Base-by-base conservation (phyloP, 2,329 filamentous ascomycete species). In the Xylaria sp. region DNA sequence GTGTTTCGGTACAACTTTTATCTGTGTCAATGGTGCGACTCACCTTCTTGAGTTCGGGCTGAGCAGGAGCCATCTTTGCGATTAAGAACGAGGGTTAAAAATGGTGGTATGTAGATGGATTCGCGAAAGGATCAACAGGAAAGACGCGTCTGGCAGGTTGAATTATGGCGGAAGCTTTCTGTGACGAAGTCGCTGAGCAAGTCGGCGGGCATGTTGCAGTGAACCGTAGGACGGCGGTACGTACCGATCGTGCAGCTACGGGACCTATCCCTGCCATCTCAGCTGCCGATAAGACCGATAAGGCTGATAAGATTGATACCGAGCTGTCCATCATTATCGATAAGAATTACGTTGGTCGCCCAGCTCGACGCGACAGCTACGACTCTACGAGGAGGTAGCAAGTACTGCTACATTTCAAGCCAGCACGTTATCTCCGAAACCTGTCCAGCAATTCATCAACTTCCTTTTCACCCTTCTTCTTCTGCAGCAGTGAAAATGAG, bases 41-140 rank as follows among this genome's bases (percentile, higher is more conserved):
- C 78, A 95, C 94, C 87, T 97, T 99, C 80, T 97, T 99, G 65
- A 99, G 85, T 81, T 99, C 95, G 71, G 94, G 94, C 79, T 97
- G 94, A 75, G 94, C 92, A 87, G 95, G 93, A 79, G 94, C 91
- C 94, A 99, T 99, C 67, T 81, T 89, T 79, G 10, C 8, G 37
- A 51, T 50, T 16, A n/a, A 11, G 30, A 13, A 11, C 16, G 8
- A 2, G 2, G 16, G 23, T 59, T 51, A n/a, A n/a, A 16, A 4
- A 2, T 51, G 49, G 16, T 50, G 49, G 16, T 50, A 13, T 19
- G 16, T 35, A 19, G 50, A 47, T 52, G 39, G 18, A 51, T 30
- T 59, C 58, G 55, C 62, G 59, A 52, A 30, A 37, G 37, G 48
- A 66, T 56, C 16, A 55, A 57, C 37, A 62, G 49, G 54, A 35